A percentile compares a stretch with the other conserved stretches of the same genome.
Evolutionary conservation across 495 filamentous ascomycete genomes (phyloP).

Genomic region (Penicillium pancosmium): DNA sequence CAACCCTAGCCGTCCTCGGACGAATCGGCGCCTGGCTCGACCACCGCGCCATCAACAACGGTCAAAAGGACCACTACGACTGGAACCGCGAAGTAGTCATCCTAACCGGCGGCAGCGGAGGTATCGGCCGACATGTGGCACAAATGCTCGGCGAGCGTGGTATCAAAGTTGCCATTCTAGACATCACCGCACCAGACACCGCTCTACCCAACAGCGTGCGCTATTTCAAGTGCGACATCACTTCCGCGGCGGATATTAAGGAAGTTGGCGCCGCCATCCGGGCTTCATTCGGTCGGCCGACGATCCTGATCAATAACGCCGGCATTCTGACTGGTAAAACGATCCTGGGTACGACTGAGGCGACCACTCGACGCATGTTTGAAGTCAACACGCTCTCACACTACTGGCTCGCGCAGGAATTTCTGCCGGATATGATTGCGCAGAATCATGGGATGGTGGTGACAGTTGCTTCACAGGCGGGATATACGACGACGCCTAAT

Average conservation of each 20-base stretch:
- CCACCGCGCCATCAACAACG: conserved; percentile 61
- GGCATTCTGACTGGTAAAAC: conserved; percentile 63
- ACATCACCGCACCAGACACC: conserved; percentile 61
- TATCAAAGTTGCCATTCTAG: conserved; percentile 69
- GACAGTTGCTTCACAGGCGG: conserved; percentile 67
- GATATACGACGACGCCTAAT: conserved; percentile 60
- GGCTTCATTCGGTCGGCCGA: conserved; percentile 61
- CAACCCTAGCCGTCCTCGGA: conserved; percentile 48
- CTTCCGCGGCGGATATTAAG: conserved; percentile 51
- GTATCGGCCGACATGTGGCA: conserved; percentile 67
- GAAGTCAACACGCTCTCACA: conserved; percentile 73
- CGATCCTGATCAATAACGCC: conserved; percentile 77
- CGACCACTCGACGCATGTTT: conserved; percentile 64
- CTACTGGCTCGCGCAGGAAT: conserved; percentile 65
- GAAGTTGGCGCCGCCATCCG: conserved; percentile 53
- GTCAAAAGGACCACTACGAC: conserved; percentile 60
- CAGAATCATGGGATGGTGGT: conserved; percentile 74
- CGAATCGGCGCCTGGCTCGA: conserved; percentile 54
- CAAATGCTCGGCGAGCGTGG: conserved; percentile 58
- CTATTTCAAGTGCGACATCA: conserved; percentile 69
- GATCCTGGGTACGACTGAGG: conserved; percentile 59
- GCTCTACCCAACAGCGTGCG: conserved; percentile 52
- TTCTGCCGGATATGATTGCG: conserved; percentile 66
- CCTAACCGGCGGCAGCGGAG: conserved; percentile 70
- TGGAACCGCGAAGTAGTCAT: conserved; percentile 72